A percentile compares a stretch with the other conserved stretches of the same genome.
phyloP scores from a whole-genome alignment of 2,329 filamentous ascomycete species.

The Colletotrichum liriopes region DNA sequence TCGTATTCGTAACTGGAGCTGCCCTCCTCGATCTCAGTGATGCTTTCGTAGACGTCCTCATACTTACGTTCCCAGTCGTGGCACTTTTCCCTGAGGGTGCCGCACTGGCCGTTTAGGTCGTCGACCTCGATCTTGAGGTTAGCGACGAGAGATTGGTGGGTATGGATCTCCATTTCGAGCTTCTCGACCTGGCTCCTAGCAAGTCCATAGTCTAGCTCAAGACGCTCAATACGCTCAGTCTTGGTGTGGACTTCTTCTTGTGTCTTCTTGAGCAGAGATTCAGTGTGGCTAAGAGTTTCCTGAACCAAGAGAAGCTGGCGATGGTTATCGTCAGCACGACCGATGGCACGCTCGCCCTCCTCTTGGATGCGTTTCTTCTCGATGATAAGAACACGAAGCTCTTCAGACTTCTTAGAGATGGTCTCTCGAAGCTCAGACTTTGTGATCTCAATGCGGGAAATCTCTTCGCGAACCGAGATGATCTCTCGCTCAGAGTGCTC shows the following conservation, averaged over 20 bases:
- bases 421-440: constrained; percentile 26
- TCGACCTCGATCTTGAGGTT: constrained; percentile 30
- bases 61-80: constrained; percentile 32
- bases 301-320: constrained; percentile 23
- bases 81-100: constrained; percentile 26
- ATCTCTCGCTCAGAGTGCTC: constrained; percentile 34
- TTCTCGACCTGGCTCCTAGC: constrained; percentile 4
- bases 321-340: constrained; percentile 32
- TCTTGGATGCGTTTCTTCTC: constrained; percentile 39
- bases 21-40: constrained; percentile 38
- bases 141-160: constrained; percentile 14
- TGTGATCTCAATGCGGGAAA: constrained; percentile 17
- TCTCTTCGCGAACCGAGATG: constrained; percentile 25
- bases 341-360: constrained; percentile 13
- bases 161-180: constrained; percentile 19
- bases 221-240: constrained; percentile 27
- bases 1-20: constrained; percentile 33
- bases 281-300: constrained; percentile 28
- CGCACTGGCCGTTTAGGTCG: constrained; percentile 21
- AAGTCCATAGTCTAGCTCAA: constrained; percentile 13
- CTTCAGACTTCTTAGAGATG: constrained; percentile 27
- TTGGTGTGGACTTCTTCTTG: constrained; percentile 26
- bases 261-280: constrained; percentile 24
- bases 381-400: constrained; percentile 21
- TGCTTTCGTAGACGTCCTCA: constrained; percentile 37